Percentiles rank a stretch among this genome's conserved stretches.
These are phyloP conservation scores for Aspergillus cavernicola DNA, from an alignment of 495 filamentous ascomycete genomes.

Conservation along the genomic window DNA sequence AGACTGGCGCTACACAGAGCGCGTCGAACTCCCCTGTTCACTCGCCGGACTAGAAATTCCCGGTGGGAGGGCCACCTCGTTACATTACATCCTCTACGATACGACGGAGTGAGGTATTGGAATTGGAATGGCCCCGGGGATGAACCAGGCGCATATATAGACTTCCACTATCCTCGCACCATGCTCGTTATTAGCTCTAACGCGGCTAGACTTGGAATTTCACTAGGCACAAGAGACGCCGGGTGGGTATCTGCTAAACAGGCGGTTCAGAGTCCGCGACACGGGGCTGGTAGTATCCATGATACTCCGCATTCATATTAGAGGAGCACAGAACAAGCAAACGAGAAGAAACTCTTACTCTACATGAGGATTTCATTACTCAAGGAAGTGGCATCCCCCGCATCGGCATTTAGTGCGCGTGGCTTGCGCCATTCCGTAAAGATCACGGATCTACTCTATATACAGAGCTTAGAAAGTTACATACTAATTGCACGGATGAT, in stretches of 20 bases:
- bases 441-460: too few species aligned
- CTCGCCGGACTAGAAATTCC: constrained; percentile 6
- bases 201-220: constrained; percentile 3
- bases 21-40: background rate
- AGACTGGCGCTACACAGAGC: background rate
- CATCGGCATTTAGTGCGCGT: too few species aligned
- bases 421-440: too few species aligned
- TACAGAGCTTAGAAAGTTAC: too few species aligned
- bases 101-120: background rate
- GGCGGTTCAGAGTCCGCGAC: background rate
- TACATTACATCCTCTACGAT: background rate
- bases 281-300: background rate
- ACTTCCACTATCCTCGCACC: background rate
- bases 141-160: background rate
- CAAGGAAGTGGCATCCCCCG: too few species aligned
- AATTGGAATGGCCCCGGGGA: background rate
- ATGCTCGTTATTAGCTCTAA: constrained; percentile 3
- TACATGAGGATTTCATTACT: too few species aligned
- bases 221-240: background rate
- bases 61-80: background rate
- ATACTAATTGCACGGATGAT: too few species aligned
- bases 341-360: too few species aligned
- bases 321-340: too few species aligned
- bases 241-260: background rate
- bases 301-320: too few species aligned